Evolutionary conservation across 306 rosid species (phyloP).

Genomic region (Morella rubra): DNA sequence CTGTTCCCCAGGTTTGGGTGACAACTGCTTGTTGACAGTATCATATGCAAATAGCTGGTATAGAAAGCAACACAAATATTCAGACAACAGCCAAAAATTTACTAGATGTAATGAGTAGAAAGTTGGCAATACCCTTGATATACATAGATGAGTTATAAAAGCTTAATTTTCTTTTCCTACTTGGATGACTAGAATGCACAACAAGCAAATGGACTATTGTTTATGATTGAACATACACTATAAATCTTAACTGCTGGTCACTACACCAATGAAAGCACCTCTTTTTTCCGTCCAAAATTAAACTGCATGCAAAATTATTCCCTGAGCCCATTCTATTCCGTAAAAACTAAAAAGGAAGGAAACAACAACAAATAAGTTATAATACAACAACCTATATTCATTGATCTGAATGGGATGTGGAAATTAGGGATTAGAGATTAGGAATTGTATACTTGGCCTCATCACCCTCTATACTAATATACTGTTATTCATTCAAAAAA

Average conservation of each 20-base stretch:
- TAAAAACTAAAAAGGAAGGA: background rate
- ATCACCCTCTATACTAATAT: too few species aligned
- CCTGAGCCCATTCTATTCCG: background rate
- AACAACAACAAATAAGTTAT: background rate
- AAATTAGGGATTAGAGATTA: too few species aligned
- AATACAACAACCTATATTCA: too few species aligned
- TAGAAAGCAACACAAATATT: conserved; percentile 27
- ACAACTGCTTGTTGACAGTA: conserved; percentile 79
- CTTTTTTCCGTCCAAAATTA: background rate
- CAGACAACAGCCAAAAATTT: conserved; percentile 18
- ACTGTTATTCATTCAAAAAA: too few species aligned
- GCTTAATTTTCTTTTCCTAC: background rate
- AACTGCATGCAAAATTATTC: background rate
- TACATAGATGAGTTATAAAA: background rate
- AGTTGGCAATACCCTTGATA: background rate
- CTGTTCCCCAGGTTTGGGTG: conserved; percentile 71
- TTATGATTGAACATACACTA: too few species aligned
- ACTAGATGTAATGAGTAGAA: background rate
- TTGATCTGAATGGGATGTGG: too few species aligned
- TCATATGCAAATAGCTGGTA: conserved; percentile 93
- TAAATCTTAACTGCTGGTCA: background rate
- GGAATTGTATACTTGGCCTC: too few species aligned
- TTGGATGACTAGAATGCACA: background rate
- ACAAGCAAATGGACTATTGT: background rate
- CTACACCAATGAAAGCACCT: background rate